phyloP scores from a whole-genome alignment of 2,329 filamentous ascomycete species.

The Penicillium sp. region DNA sequence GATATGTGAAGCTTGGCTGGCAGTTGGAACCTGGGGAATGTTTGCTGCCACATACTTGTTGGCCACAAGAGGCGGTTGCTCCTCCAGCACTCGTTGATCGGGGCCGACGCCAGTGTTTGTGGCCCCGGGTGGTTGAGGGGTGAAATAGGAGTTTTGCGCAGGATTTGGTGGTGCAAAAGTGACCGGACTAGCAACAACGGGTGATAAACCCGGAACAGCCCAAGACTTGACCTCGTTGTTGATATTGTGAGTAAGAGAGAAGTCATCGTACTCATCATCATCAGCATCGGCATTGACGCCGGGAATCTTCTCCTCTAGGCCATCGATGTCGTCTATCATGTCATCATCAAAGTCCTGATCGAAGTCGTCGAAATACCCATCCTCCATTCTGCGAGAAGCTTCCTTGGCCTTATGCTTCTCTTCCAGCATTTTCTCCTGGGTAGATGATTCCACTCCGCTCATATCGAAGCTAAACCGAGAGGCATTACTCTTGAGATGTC shows the following conservation, averaged over 20 bases:
- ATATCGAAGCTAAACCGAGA: constrained; percentile 67
- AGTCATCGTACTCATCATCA: constrained; percentile 37
- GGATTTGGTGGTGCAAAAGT: constrained; percentile 25
- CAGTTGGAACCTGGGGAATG: neutral
- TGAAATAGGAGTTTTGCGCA: neutral
- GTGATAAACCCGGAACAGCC: constrained; percentile 37
- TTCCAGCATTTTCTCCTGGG: constrained; percentile 62
- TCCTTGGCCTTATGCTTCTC: constrained; percentile 60
- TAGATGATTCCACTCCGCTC: constrained; percentile 55
- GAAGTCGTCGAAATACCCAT: constrained; percentile 40
- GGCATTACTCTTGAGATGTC: constrained; percentile 56
- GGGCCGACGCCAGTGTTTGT: neutral
- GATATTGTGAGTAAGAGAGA: constrained; percentile 26
- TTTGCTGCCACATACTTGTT: neutral
- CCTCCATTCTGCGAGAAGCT: constrained; percentile 40
- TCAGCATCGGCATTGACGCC: constrained; percentile 50
- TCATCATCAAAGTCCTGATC: constrained; percentile 49
- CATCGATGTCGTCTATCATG: constrained; percentile 44
- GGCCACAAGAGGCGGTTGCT: neutral
- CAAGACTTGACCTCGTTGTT: constrained; percentile 30
- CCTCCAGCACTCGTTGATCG: neutral
- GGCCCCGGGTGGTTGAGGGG: neutral
- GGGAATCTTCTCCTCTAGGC: constrained; percentile 49
- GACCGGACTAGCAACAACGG: constrained; percentile 37
- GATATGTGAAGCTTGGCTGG: constrained; percentile 8